These are phyloP conservation scores for Dioszegia crocea DNA, from an alignment of 768 basidiomycete species.

Conservation along the genomic window DNA sequence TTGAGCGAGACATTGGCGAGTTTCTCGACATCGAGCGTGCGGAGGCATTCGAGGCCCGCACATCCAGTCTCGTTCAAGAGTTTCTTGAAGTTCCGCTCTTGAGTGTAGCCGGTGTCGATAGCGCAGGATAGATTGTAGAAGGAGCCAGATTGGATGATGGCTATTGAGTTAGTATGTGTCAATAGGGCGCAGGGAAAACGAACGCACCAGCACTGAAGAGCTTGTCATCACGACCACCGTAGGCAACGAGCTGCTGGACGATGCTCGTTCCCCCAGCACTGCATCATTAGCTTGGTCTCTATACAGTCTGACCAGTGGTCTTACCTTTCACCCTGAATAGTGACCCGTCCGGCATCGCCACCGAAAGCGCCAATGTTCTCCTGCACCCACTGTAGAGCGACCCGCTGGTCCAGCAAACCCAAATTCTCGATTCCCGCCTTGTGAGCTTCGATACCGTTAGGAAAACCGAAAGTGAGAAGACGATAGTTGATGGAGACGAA, in stretches of 20 bases:
- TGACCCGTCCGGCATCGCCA: slow-evolving; percentile 58
- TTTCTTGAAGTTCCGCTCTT: not conserved
- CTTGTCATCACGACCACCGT: slow-evolving; percentile 1
- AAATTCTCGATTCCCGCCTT: slow-evolving; percentile 9
- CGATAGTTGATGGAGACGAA: slow-evolving; percentile 2
- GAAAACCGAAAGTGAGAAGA: not conserved
- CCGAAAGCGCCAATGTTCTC: slow-evolving; percentile 59
- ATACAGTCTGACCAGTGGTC: not conserved
- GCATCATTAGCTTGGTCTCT: not conserved
- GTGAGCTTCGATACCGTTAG: not conserved
- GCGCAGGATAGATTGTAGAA: not conserved
- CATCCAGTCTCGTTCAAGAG: not conserved
- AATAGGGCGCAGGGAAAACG: not conserved
- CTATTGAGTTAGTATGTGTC: not conserved
- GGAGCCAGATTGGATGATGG: not conserved
- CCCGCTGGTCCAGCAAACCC: slow-evolving; percentile 20
- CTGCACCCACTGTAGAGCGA: slow-evolving; percentile 55
- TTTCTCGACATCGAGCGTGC: not conserved
- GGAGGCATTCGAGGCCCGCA: not conserved
- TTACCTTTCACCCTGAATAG: slow-evolving; percentile 53
- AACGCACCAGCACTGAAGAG: slow-evolving; percentile 1
- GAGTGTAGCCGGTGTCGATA: not conserved
- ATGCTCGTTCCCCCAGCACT: not conserved
- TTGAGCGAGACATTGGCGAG: not conserved
- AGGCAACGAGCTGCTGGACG: not conserved